These are phyloP conservation scores for Lathyrus tuberosus DNA, from an alignment of 306 rosid genomes.

Conservation along the genomic window DNA sequence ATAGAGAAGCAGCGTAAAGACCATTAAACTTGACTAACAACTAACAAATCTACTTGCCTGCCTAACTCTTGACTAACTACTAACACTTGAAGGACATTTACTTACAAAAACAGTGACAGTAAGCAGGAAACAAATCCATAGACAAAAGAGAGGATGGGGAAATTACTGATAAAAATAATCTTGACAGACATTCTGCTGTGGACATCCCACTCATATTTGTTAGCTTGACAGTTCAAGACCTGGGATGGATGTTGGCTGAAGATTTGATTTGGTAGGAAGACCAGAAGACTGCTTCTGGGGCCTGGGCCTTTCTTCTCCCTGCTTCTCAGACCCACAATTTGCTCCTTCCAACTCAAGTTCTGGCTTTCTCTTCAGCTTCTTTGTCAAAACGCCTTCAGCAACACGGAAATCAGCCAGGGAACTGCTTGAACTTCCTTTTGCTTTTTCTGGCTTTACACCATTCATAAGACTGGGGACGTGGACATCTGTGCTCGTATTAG, in stretches of 20 bases:
- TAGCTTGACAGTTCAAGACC: slow-evolving; percentile 88
- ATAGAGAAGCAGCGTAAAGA: background rate
- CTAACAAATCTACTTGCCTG: slow-evolving; percentile 58
- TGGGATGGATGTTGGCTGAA: slow-evolving; percentile 60
- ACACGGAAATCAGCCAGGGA: slow-evolving; percentile 60
- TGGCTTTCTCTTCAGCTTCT: slow-evolving; percentile 82
- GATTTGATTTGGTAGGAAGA: slow-evolving; percentile 59
- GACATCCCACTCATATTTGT: slow-evolving; percentile 60
- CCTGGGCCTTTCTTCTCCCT: slow-evolving; percentile 74
- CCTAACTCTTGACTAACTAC: slow-evolving; percentile 54
- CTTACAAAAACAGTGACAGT: slow-evolving; percentile 69
- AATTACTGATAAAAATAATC: slow-evolving; percentile 22
- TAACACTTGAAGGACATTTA: slow-evolving; percentile 52
- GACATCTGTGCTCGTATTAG: slow-evolving; percentile 47
- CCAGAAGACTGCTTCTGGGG: slow-evolving; percentile 63
- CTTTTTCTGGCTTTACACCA: slow-evolving; percentile 67
- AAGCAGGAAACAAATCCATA: slow-evolving; percentile 40
- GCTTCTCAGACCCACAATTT: slow-evolving; percentile 61
- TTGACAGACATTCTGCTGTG: slow-evolving; percentile 46
- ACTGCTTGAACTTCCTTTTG: slow-evolving; percentile 66
- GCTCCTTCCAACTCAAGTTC: slow-evolving; percentile 68
- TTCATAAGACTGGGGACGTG: slow-evolving; percentile 60
- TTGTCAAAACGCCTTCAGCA: slow-evolving; percentile 60
- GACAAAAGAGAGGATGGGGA: slow-evolving; percentile 3
- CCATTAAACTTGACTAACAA: slow-evolving; percentile 35